Conservation (phyloP, 768 basidiomycete genomes). For the Serendipita indica region DNA sequence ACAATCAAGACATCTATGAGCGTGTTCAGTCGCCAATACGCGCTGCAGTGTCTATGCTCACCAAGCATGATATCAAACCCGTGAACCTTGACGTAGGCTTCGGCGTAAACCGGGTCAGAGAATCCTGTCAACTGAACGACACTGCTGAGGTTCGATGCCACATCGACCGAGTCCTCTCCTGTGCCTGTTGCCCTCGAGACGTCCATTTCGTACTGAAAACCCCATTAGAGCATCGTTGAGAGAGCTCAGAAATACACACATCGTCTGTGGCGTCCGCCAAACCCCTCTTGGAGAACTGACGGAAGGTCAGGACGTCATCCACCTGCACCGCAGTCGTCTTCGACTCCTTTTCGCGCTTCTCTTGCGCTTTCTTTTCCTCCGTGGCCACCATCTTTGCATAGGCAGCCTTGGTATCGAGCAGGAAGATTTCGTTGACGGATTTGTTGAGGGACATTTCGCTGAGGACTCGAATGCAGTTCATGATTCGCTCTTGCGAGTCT, state of each 20-base stretch:
- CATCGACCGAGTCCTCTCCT: constrained; percentile 73
- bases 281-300: constrained; percentile 89
- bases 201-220: constrained; percentile 67
- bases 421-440: constrained; percentile 47
- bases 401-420: constrained; percentile 78
- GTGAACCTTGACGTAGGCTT: constrained; percentile 94
- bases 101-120: constrained; percentile 96
- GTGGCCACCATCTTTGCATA: constrained; percentile 92
- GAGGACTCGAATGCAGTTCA: constrained; percentile 89
- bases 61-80: constrained; percentile 93
- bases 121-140: constrained; percentile 95
- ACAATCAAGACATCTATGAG: constrained; percentile 78
- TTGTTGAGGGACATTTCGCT: constrained; percentile 51
- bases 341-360: constrained; percentile 62
- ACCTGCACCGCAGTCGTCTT: constrained; percentile 69
- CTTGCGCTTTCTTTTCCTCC: constrained; percentile 86
- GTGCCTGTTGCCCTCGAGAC: constrained; percentile 79
- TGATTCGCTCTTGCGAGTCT: constrained; percentile 89
- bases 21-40: not conserved
- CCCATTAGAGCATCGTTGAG: not conserved
- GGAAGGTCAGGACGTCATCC: constrained; percentile 82
- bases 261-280: constrained; percentile 50
- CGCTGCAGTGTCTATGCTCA: constrained; percentile 20
- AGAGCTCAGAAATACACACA: constrained; percentile 25
- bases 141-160: constrained; percentile 82